These are phyloP conservation scores for Wickerhamiella occidentalis DNA, from an alignment of 805 yeast species.

Conservation along the genomic window DNA sequence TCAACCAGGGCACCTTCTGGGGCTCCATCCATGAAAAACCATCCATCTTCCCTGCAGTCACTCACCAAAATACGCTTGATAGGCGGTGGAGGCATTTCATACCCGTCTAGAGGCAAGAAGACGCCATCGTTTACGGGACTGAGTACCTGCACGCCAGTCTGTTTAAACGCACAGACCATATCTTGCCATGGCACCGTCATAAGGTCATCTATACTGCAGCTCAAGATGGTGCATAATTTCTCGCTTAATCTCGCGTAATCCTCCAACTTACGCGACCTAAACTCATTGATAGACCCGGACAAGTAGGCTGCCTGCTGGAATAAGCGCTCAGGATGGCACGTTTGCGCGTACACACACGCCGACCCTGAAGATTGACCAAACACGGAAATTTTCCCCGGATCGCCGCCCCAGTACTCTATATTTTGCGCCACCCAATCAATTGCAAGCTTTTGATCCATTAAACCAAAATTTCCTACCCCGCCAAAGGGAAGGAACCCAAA, in stretches of 20 bases:
- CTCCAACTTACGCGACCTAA: conserved; percentile 11
- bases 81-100: conserved; percentile 11
- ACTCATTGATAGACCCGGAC: conserved; percentile 20
- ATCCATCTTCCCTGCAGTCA: conserved; percentile 25
- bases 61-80: conserved; percentile 22
- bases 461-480: conserved; percentile 31
- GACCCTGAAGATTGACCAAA: conserved; percentile 41
- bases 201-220: conserved; percentile 18
- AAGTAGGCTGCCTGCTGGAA: conserved; percentile 23
- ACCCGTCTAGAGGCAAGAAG: conserved; percentile 19
- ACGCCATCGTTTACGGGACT: conserved; percentile 23
- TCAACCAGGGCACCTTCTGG: background rate
- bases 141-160: conserved; percentile 20
- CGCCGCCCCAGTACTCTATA: conserved; percentile 38
- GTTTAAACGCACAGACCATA: conserved; percentile 21
- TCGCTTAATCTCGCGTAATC: conserved; percentile 18
- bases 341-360: conserved; percentile 29
- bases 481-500: conserved; percentile 33
- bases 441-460: conserved; percentile 38
- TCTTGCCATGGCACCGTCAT: conserved; percentile 18
- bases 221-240: conserved; percentile 13
- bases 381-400: conserved; percentile 33
- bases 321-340: conserved; percentile 15
- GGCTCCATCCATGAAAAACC: conserved; percentile 17
- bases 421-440: conserved; percentile 36